phyloP scores from a whole-genome alignment of 306 rosid genomes.

The Sesbania bispinosa region DNA sequence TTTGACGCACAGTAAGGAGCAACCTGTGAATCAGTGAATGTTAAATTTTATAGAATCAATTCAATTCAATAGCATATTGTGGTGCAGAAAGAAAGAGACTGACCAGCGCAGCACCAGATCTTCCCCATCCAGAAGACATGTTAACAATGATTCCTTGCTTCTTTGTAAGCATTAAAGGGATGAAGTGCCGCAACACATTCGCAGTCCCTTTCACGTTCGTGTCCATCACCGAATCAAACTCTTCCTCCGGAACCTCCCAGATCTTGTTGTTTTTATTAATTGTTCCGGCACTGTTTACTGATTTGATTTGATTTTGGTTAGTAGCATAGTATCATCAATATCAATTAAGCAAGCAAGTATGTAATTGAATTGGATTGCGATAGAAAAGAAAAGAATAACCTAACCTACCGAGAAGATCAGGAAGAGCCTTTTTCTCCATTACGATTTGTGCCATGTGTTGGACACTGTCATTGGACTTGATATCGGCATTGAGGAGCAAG shows the following conservation, averaged over 20 bases:
- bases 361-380: no score
- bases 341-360: no score
- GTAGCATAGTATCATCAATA: no score
- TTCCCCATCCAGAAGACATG: slow-evolving; percentile 97
- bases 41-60: no score
- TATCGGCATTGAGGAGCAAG: slow-evolving; percentile 56
- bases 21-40: no score
- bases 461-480: slow-evolving; percentile 52
- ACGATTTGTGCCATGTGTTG: slow-evolving; percentile 57
- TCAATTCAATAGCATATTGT: no score
- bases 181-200: slow-evolving; percentile 73
- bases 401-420: slow-evolving; percentile 81
- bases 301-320: no score
- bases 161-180: slow-evolving; percentile 59
- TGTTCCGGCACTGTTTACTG: slow-evolving; percentile 83
- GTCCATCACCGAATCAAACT: slow-evolving; percentile 67
- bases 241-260: slow-evolving; percentile 83
- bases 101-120: slow-evolving; percentile 88
- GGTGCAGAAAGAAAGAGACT: no score
- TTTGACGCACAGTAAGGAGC: slow-evolving; percentile 96
- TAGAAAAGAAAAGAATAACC: no score
- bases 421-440: slow-evolving; percentile 50
- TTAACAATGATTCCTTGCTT: slow-evolving; percentile 71
- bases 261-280: slow-evolving; percentile 76
- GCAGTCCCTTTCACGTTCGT: slow-evolving; percentile 80